Evolutionary conservation across 306 rosid species (phyloP).

Genomic region (Quercus rubra): DNA sequence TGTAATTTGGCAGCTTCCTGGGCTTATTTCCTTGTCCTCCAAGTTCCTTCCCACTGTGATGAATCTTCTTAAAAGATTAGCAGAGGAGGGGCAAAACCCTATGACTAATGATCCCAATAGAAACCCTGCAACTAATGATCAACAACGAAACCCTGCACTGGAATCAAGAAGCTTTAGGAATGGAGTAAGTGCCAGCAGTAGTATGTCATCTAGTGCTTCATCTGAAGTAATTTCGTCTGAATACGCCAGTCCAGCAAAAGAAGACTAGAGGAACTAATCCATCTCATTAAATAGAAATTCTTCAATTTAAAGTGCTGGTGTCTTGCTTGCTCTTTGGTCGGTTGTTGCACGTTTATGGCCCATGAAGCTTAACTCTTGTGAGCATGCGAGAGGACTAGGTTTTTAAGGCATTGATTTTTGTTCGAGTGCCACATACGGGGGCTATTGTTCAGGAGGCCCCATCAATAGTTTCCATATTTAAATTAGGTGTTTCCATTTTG

Average conservation of each 20-base stretch:
- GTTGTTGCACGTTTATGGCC: constrained; percentile 16
- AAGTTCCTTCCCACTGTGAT: constrained; percentile 81
- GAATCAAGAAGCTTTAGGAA: constrained; percentile 31
- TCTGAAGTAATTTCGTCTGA: constrained; percentile 49
- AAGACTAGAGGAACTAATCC: constrained; percentile 35
- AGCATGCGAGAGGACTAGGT: constrained; percentile 21
- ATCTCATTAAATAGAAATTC: constrained; percentile 4
- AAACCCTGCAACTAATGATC: constrained; percentile 38
- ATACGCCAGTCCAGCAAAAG: constrained; percentile 42
- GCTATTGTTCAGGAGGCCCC: constrained; percentile 33
- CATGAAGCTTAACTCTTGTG: constrained; percentile 24
- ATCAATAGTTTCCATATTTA: constrained; percentile 16
- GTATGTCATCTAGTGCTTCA: constrained; percentile 54
- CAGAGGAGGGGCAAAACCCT: constrained; percentile 60
- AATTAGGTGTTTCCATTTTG: constrained; percentile 20
- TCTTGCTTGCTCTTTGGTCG: constrained; percentile 23
- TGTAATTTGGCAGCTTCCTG: constrained; percentile 71
- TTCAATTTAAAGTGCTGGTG: constrained; percentile 30
- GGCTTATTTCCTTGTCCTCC: constrained; percentile 69
- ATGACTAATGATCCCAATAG: constrained; percentile 11
- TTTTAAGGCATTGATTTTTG: constrained; percentile 46
- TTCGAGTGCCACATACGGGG: constrained; percentile 42
- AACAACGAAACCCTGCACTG: constrained; percentile 39
- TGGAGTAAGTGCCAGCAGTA: constrained; percentile 36
- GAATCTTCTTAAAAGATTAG: constrained; percentile 69